Base-by-base conservation (phyloP, 352 stramenopile species). In the Phytopythium sindhum region DNA sequence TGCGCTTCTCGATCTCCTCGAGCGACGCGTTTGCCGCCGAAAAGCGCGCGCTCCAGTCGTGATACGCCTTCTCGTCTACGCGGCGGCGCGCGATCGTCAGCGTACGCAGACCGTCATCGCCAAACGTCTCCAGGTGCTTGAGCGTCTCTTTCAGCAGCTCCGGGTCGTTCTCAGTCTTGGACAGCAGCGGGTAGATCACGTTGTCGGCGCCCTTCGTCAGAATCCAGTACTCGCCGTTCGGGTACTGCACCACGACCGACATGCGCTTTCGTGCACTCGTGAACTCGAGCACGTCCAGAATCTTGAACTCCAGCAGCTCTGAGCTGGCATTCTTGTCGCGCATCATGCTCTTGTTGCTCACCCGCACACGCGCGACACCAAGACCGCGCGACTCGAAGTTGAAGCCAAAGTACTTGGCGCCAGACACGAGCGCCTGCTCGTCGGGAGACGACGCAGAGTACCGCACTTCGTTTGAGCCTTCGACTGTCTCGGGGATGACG, bases 211-310 rank as follows among this genome's bases (percentile, higher is more conserved):
- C 95, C 77, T 98, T 97, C 29, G 77, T 89, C 41, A 93, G 65
- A 37, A 92, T 67, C 75, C 76, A 89, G 41, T 80, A 84, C 59
- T 88, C 76, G 21, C 80, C 77, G 28, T 91, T 85, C 26, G 81
- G 80, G 57, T 85, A 86, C 56, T 96, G 79, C 23, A 81, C 76
- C 29, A 95, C 68, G 21, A 91, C 79, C 0, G 82, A 91, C 86
- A 95, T 95, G 39, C 85, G 83, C 66, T 93, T 93, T 2, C 86
- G 82, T 24, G 78, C 75, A 51, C 89, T 97, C 56, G 97, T 97
- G 72, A 99, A 99, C 71, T 98, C 97, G 55, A 99, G 91, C 11
- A 98, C 85, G 8, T 97, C 94, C 55, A 99, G 70, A 47, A 98
- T 84, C 57, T 88, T 77, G 63, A 86, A 97, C 53, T 86, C 79